Base-by-base conservation (phyloP, 2,329 filamentous ascomycete genomes). In the Trichoderma lentiforme region DNA sequence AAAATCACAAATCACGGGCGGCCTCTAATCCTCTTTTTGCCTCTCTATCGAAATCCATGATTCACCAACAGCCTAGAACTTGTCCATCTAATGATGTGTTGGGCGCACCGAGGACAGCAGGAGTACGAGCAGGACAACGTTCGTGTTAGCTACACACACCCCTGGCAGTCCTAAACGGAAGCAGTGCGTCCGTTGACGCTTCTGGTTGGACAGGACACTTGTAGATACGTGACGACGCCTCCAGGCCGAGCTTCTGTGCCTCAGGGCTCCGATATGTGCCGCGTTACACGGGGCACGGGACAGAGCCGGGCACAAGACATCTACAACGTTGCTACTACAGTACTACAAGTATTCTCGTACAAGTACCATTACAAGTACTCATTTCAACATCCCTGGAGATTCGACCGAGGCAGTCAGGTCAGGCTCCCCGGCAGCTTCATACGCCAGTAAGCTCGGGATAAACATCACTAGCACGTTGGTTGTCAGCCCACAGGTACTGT, bases 391-490 rank as follows among this genome's bases (percentile, higher is more conserved):
- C 34, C 34, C 34, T 34, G 34, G 34, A 34, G 34, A 34, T 34
- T 34, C 34, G 34, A 34, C 34, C 34, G 12, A 34, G 34, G 34
- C 12, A 34, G 34, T 34, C 34, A 34, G 34, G 34, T 34, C 34
- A 34, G 34, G 34, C 36, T 43, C 93, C 15, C 36, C 26, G 32
- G 36, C n/a, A 34, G 43, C 58, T 43, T 51, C 39, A 64, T 43
- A 36, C 58, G 21, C 26, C 39, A n/a, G 57, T 60, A 32, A 72
- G 43, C 32, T 72, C 64, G 26, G 70, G 70, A 26, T 72, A 72
- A 21, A 72, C 64, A 47, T 72, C 64, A 3, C 70, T 72, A 18
- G 18, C 32, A 58, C 24, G 14, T 21, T 65, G 51, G 39, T 70
- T 53, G 68, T 70, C 32, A 63, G 68, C 57, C 15, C n/a, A 24